Conservation (phyloP, 768 basidiomycete species). For the Suillus cothurnatus region DNA sequence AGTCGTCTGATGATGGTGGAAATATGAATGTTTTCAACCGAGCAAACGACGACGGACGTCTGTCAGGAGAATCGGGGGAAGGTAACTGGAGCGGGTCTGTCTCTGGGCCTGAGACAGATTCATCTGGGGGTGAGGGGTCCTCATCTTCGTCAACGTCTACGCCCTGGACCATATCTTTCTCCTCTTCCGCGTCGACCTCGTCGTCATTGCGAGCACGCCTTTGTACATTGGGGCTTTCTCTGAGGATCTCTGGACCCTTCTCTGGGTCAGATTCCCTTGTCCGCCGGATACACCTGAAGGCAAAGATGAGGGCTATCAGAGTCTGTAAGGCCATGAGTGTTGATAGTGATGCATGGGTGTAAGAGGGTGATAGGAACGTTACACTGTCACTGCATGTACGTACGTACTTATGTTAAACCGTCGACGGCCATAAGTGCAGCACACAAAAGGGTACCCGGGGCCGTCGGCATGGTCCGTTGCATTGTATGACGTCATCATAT, state of each 20-base stretch:
- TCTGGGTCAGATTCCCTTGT: slow-evolving; percentile 2
- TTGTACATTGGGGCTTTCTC: slow-evolving; percentile 1
- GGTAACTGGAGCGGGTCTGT: neutral
- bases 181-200: neutral
- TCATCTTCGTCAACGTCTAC: neutral
- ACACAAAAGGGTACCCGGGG: neutral
- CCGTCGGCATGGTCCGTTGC: neutral
- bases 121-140: neutral
- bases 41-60: neutral
- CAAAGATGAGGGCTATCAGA: neutral
- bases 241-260: slow-evolving; percentile 8
- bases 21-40: slow-evolving; percentile 5
- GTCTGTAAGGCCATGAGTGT: neutral
- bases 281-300: neutral
- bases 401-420: too few species aligned
- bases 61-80: neutral
- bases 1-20: slow-evolving; percentile 27
- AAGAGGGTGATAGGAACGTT: too few species aligned
- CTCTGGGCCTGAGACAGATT: neutral
- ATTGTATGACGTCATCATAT: neutral
- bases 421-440: neutral
- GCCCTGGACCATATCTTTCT: neutral
- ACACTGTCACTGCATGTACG: neutral
- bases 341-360: neutral
- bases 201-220: neutral